Conservation (phyloP, 1,284 basidiomycete genomes). For the Cutaneotrichosporon cutaneum region DNA sequence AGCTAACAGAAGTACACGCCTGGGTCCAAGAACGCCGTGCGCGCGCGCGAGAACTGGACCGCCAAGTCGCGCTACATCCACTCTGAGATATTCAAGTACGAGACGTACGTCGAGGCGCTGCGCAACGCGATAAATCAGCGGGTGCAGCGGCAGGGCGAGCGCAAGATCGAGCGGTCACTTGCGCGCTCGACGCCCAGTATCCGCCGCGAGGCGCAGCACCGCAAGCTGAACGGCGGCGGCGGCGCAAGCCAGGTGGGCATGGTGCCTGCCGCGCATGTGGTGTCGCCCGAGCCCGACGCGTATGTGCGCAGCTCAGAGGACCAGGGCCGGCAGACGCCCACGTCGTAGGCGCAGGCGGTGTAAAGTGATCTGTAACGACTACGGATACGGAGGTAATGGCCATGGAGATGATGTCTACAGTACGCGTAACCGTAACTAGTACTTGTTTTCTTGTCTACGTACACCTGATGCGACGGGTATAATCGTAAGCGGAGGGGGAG, state of each 20-base stretch:
- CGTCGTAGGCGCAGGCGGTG: background rate
- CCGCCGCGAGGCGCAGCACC: background rate
- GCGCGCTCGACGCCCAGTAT: conserved; percentile 17
- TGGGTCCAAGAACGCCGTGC: conserved; percentile 69
- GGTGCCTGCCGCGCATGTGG: background rate
- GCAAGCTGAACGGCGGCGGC: conserved; percentile 1
- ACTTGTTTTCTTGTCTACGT: conserved; percentile 2
- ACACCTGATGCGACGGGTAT: conserved; percentile 8
- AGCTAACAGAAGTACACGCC: conserved; percentile 65
- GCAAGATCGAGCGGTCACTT: conserved; percentile 22
- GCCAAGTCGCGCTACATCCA: conserved; percentile 83
- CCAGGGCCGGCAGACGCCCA: conserved; percentile 1
- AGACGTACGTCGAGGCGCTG: conserved; percentile 89
- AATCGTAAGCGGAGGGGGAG: background rate
- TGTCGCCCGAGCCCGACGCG: background rate
- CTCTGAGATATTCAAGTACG: conserved; percentile 91
- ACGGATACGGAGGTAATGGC: background rate
- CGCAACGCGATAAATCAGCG: conserved; percentile 74
- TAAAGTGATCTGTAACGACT: background rate
- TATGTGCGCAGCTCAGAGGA: conserved; percentile 1
- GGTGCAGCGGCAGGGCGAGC: conserved; percentile 64
- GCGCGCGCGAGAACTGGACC: conserved; percentile 87
- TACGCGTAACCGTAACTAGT: background rate
- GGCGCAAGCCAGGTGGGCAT: background rate
- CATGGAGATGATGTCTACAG: conserved; percentile 2